Evolutionary conservation across 2,329 filamentous ascomycete species (phyloP).

Genomic region (Fusarium algeriense): DNA sequence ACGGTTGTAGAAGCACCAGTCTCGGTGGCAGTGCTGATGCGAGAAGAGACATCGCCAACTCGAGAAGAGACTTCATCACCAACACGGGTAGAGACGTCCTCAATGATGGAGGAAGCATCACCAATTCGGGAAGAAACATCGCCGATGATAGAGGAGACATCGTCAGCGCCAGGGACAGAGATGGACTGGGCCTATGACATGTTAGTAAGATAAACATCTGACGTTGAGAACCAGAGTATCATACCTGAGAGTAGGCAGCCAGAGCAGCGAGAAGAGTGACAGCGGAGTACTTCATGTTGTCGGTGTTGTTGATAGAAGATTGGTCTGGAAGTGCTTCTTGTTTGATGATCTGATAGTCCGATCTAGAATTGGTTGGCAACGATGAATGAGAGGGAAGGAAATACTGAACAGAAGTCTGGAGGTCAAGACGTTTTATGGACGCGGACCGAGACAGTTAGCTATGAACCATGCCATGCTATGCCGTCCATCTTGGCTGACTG

Average conservation of each 20-base stretch:
- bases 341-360: conserved; percentile 8
- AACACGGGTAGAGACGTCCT: conserved; percentile 22
- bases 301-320: conserved; percentile 23
- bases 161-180: conserved; percentile 20
- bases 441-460: conserved; percentile 5
- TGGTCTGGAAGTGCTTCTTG: conserved; percentile 19
- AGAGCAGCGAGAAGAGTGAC: conserved; percentile 49
- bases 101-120: conserved; percentile 19
- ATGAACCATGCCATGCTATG: conserved; percentile 13
- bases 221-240: neutral
- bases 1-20: conserved; percentile 18
- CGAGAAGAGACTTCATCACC: conserved; percentile 23
- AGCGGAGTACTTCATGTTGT: conserved; percentile 56
- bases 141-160: conserved; percentile 29
- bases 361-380: conserved; percentile 14
- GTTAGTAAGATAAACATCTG: neutral
- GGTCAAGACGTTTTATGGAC: conserved; percentile 40
- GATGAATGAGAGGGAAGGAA: conserved; percentile 18
- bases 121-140: conserved; percentile 22
- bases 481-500: conserved; percentile 22
- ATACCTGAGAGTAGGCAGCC: conserved; percentile 44
- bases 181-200: conserved; percentile 28
- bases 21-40: conserved; percentile 16
- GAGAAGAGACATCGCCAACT: conserved; percentile 28
- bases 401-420: conserved; percentile 10